Evolutionary conservation across 352 stramenopile species (phyloP), one percentile per base, ranked within the genome.

Genomic region (Pythium plurisporium): DNA sequence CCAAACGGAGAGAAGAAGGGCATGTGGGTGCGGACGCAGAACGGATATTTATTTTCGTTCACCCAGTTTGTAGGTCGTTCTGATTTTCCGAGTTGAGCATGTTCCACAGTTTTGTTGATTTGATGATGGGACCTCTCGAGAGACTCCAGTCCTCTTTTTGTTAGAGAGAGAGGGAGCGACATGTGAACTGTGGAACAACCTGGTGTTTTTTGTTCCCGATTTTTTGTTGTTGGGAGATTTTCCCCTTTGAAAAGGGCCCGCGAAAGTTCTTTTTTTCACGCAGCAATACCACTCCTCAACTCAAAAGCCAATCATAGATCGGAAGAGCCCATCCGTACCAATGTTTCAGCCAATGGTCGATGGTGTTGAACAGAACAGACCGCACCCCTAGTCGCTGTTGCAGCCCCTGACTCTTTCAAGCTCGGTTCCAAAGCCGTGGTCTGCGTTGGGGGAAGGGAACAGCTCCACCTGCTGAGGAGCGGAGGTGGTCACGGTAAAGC

Each of bases 391-490:
- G 2, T 33, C 58, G 19, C 36, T 52, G 29, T 40, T 17, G 19
- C 25, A 49, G 49, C 8, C 58, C 58, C n/a, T 65, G 58, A 65
- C 58, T 65, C 58, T 65, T 25, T 65, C 31, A 26, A 29, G 41
- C 50, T 33, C 55, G 52, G 42, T 58, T 54, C 20, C 49, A 49
- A 22, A 23, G 25, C 23, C 10, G 48, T 23, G 29, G 38, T 64
- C 44, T 64, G 58, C 48, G 48, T 50, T 51, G 56, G 46, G 56
- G 29, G 44, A 36, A 38, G 56, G 56, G 56, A 47, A 38, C 29
- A n/a, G 34, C 33, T 25, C 41, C 17, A 51, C 36, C 27, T 46
- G 55, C 26, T 55, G 55, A 63, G 46, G 5, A 27, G 38, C 23
- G 37, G 38, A 14, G 5, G 27, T 27, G 44, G n/a, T n/a, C n/a